Evolutionary conservation across 2,329 filamentous ascomycete species (phyloP).

Genomic region (Aspergillus persii): DNA sequence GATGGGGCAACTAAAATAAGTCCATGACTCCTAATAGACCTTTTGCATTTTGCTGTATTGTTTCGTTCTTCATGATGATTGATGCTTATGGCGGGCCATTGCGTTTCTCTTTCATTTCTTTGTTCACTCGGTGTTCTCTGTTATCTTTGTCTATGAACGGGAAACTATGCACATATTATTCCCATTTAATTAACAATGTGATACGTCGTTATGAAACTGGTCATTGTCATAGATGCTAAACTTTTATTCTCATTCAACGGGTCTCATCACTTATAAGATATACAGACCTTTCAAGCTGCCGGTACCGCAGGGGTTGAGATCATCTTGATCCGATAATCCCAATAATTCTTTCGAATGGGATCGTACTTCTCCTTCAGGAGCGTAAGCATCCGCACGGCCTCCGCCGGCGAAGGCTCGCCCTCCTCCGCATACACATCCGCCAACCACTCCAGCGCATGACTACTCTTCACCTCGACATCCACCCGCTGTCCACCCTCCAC

Average conservation of each 20-base stretch:
- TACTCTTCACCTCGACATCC: conserved; percentile 54
- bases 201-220: not conserved
- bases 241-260: not conserved
- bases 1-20: conserved; percentile 30
- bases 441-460: conserved; percentile 56
- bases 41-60: not conserved
- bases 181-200: not conserved
- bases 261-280: too few relatives aligned
- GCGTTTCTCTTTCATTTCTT: not conserved
- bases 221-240: not conserved
- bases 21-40: not conserved
- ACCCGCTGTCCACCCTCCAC: conserved; percentile 35
- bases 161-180: not conserved
- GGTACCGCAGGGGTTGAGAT: conserved; percentile 29
- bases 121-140: not conserved
- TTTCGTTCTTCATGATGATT: not conserved
- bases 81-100: conserved; percentile 7
- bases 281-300: conserved; percentile 13
- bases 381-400: conserved; percentile 68
- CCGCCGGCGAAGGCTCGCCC: conserved; percentile 40
- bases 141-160: not conserved
- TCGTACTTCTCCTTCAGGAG: conserved; percentile 84
- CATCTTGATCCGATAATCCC: conserved; percentile 69
- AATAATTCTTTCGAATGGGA: conserved; percentile 86
- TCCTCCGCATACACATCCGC: conserved; percentile 45